A percentile compares a stretch with the other conserved stretches of the same genome.
Conservation (phyloP, 129 eudicot species). For the Dittrichia graveolens region DNA sequence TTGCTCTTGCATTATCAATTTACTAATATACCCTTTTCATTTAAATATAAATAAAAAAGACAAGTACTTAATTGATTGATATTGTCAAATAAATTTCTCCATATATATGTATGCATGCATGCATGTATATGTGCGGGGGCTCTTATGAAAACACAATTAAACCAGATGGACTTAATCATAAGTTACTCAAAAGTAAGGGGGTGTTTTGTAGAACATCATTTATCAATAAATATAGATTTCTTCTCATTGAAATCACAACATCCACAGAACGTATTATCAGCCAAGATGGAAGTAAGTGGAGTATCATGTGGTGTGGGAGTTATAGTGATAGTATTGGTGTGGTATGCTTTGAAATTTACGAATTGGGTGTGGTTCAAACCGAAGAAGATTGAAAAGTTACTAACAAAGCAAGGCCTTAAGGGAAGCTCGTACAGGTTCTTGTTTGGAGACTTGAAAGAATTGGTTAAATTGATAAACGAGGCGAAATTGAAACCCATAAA, state of each 20-base stretch:
- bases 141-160: no score
- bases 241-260: background rate
- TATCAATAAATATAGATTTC: background rate
- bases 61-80: no score
- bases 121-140: no score
- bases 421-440: conserved; percentile 36
- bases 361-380: conserved; percentile 45
- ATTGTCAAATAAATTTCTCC: no score
- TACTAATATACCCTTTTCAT: no score
- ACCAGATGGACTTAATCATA: background rate
- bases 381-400: conserved; percentile 26
- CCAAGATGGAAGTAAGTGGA: conserved; percentile 21
- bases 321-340: background rate
- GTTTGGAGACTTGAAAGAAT: conserved; percentile 33
- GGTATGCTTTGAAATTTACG: conserved; percentile 26
- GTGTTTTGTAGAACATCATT: background rate
- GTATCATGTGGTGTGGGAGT: conserved; percentile 18
- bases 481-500: conserved; percentile 33
- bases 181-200: conserved; percentile 11
- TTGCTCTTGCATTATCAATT: no score
- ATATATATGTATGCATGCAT: no score
- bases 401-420: conserved; percentile 38
- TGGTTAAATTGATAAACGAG: conserved; percentile 25
- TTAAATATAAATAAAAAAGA: no score
- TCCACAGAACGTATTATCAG: background rate